These are phyloP conservation scores for Neurospora sp. DNA, from an alignment of 495 filamentous ascomycete species.

Conservation along the genomic window DNA sequence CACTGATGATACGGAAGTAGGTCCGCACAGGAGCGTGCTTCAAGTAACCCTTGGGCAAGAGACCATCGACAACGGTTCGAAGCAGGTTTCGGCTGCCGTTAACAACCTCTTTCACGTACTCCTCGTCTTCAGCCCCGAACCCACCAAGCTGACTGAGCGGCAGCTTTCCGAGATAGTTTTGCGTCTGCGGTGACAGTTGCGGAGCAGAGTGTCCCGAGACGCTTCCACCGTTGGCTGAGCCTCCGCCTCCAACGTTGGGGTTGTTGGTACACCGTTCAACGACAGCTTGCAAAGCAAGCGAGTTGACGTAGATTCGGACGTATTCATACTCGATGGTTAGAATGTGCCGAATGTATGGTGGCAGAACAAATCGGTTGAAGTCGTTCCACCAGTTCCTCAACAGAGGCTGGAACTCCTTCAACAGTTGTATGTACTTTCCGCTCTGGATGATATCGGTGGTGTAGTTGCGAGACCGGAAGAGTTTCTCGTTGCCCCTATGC, in stretches of 20 bases:
- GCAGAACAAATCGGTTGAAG: conserved; percentile 60
- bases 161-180: conserved; percentile 45
- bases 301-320: conserved; percentile 85
- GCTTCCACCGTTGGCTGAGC: conserved; percentile 27
- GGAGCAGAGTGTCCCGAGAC: conserved; percentile 31
- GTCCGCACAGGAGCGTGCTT: conserved; percentile 89
- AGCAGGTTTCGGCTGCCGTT: conserved; percentile 79
- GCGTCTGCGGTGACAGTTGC: conserved; percentile 46
- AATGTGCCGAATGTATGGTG: conserved; percentile 69
- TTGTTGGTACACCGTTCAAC: conserved; percentile 76
- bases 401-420: conserved; percentile 73
- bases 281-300: conserved; percentile 84
- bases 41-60: conserved; percentile 73
- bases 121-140: conserved; percentile 51
- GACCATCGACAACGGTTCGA: conserved; percentile 67
- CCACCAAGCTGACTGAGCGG: conserved; percentile 46
- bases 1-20: conserved; percentile 88
- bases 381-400: conserved; percentile 64
- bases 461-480: conserved; percentile 75
- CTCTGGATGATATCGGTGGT: conserved; percentile 79
- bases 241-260: conserved; percentile 41
- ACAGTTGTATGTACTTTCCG: conserved; percentile 65
- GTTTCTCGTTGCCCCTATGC: conserved; percentile 69
- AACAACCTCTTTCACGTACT: conserved; percentile 81
- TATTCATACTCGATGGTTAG: conserved; percentile 87